Evolutionary conservation across 2,329 filamentous ascomycete species (phyloP), one percentile per base, ranked within the genome.

Genomic region (Graphium sp.): DNA sequence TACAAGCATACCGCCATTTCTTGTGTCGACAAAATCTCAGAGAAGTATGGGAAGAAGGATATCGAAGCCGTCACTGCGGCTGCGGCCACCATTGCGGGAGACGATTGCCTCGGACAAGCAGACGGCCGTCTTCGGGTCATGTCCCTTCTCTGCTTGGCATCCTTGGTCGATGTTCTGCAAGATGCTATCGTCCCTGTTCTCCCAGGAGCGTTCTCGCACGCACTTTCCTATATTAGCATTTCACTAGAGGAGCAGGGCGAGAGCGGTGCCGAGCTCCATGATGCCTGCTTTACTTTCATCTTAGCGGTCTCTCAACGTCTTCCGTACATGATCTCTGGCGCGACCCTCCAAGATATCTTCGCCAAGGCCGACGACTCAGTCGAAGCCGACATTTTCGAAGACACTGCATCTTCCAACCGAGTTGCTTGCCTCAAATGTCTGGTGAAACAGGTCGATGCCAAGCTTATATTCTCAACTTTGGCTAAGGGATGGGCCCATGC

Each of bases 31-130:
- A 81, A 82, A 49, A 91, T 98, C 36, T 71, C 81, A 3, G 85
- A 94, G 52, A 87, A 87, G 48, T 95, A 93, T 47, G 91, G 89
- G 39, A 91, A 89, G 59, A 91, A 85, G 48, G 81, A 93, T 43
- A 62, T 78, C 2, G 71, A 78, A 39, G 74, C 73, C 24, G 78
- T 93, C 24, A 63, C 78, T 16, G 67, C 68, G 5, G 78, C 84
- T 5, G 82, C 84, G 5, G 61, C 73, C 34, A 77, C 76, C 2
- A 77, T 98, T 41, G 74, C 80, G 21, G 74, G 84, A 23, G 58
- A 72, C 31, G 61, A 78, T 37, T 87, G 82, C 37, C 65, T 95
- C 27, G 80, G 78, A 21, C 75, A 79, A 46, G 52, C 63, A 9
- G 79, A 92, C 41, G 59, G 66, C 38, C 69, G 70, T 16, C 66